Conservation (phyloP, 2,329 filamentous ascomycete species). For the Fusarium redolens region DNA sequence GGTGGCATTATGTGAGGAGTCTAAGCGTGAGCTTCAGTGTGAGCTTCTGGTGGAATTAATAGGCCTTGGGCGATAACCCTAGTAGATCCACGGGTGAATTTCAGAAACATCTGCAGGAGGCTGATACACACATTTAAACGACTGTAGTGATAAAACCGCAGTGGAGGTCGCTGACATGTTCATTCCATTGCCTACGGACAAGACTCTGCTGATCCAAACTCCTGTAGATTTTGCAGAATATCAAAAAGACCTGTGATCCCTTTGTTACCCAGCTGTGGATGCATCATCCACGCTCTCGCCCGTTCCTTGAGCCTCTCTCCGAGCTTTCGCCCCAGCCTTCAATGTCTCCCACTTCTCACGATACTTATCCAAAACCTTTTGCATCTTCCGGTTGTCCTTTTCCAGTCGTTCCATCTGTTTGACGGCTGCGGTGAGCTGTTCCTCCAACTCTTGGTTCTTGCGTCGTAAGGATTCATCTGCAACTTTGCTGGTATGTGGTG, state of each 20-base stretch:
- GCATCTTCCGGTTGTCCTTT: slow-evolving; percentile 66
- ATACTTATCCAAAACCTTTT: slow-evolving; percentile 68
- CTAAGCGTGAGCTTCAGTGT: slow-evolving; percentile 91
- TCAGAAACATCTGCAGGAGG: not conserved
- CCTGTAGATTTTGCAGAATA: not conserved
- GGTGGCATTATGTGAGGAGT: slow-evolving; percentile 97
- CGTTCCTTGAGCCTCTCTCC: slow-evolving; percentile 56
- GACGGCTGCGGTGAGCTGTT: slow-evolving; percentile 67
- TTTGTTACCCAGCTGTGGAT: slow-evolving; percentile 30
- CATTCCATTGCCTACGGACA: not conserved
- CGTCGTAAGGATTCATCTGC: slow-evolving; percentile 54
- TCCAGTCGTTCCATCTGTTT: slow-evolving; percentile 76
- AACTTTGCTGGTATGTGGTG: slow-evolving; percentile 38
- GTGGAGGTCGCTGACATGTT: not conserved
- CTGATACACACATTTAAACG: not conserved
- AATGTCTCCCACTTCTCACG: slow-evolving; percentile 71
- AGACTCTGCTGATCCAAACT: not conserved
- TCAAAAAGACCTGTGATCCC: not conserved
- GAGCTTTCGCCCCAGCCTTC: slow-evolving; percentile 70
- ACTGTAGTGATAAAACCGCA: not conserved
- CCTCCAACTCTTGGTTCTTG: slow-evolving; percentile 74
- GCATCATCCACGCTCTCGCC: slow-evolving; percentile 52
- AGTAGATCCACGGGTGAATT: not conserved
- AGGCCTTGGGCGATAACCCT: not conserved
- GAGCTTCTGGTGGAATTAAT: slow-evolving; percentile 91